Base-by-base conservation (phyloP, 257 asterid genomes). In the Hygrophila difformis region DNA sequence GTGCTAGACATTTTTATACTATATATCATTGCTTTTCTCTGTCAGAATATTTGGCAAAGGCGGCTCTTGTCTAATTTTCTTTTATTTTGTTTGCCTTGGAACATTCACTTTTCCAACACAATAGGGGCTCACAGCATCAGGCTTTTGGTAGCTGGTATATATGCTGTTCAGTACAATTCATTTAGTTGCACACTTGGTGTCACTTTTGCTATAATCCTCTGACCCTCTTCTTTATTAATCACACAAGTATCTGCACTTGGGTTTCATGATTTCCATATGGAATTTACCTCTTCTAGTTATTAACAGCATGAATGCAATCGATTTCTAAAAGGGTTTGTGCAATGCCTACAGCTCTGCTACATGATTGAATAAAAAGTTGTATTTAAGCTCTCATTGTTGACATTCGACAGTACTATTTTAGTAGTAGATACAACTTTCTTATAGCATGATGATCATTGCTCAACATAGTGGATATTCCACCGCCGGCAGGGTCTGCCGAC, bases 401-500 rank as follows among this genome's bases (percentile, higher is more conserved):
- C 31, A 44, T 34, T 19, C 14, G 17, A 24, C 12, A 12, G 7
- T 21, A 3, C 10, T 38, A 31, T 6, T 41, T 16, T 5, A 41
- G 36, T 14, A 44, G 18, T 51, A 63, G 55, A 48, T 11, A 12
- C 57, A 53, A 45, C 48, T 56, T 36, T 46, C 11, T 58, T 48
- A n/a, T n/a, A n/a, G n/a, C n/a, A 26, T 44, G 36, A 59, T 42
- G 61, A 64, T 57, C 57, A 54, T 61, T 67, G 13, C 33, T 51
- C 42, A 56, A 31, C 31, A 36, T 59, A 60, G 78, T 70, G 78
- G 83, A 48, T 44, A 60, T 55, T 53, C 57, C 69, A 61, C 66
- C 52, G 73, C 74, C 59, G 64, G n/a, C n/a, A n/a, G n/a, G n/a
- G n/a, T n/a, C n/a, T n/a, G 64, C 71, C 62, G 65, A 57, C 77